Evolutionary conservation across 352 stramenopile species (phyloP), one percentile per base, ranked within the genome.

Genomic region (Blastocystis hominis): DNA sequence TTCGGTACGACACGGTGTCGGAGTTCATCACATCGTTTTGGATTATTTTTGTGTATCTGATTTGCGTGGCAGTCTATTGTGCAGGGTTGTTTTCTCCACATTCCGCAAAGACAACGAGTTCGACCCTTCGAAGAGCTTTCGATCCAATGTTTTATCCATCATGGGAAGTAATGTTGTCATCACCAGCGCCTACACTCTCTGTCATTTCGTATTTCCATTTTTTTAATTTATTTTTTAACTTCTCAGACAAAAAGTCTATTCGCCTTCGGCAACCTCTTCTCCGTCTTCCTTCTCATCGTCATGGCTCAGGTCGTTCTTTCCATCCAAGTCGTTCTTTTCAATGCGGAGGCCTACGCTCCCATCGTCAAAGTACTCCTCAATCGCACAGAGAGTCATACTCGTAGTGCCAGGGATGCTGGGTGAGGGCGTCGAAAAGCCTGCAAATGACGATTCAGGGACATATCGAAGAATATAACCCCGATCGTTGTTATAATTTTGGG

Each of bases 351-450:
- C 3, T 84, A 69, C 40, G 55, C 72, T 36, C 50, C 66, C 30
- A 42, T 84, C 47, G 40, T 54, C 72, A 84, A 84, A 30, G 72
- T 84, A 54, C 34, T 3, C 40, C 1, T 61, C 38, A 30, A 30
- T 30, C n/a, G 50, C 36, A 24, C 47, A 34, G 20, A 2, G 3
- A 50, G n/a, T 68, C 1, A 68, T 7, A 80, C 20, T 17, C n/a
- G 50, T 47, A 84, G 72, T 84, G 68, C 34, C 46, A 84, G 36
- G 72, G 72, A 10, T 84, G 54, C 46, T 84, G 72, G 72, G 62
- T 61, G 56, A 54, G 38, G 17, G 20, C 62, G 36, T 44, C 72
- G 10, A 15, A 34, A 44, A 53, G 62, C 34, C 34, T 84, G 47
- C 30, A 84, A 15, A 40, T 38, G 34, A n/a, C 30, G 5, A 64